Evolutionary conservation across 78 protist species (phyloP).

Genomic region (Chrysochromulina tobinii): DNA sequence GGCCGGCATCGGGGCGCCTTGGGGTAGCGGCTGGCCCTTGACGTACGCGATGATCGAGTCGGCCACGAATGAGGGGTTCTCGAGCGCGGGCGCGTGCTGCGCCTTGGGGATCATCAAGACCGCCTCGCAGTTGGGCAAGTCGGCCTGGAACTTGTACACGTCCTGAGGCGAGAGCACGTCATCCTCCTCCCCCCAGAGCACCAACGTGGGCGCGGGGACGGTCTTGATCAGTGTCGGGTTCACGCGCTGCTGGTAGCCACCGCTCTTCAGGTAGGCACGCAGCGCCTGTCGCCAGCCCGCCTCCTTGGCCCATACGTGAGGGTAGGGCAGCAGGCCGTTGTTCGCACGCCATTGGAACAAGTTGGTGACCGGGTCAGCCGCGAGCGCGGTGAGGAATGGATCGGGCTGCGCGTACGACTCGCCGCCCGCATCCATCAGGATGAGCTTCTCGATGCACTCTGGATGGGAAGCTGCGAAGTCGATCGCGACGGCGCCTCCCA

Average conservation of each 20-base stretch:
- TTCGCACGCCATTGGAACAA: slow-evolving; percentile 4
- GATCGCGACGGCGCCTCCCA: slow-evolving; percentile 11
- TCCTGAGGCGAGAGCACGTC: not conserved
- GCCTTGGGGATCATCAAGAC: not conserved
- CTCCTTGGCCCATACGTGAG: not conserved
- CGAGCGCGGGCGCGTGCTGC: slow-evolving; percentile 9
- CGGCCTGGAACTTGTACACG: not conserved
- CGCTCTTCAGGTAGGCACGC: not conserved
- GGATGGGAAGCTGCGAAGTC: not conserved
- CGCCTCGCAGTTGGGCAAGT: too few species aligned
- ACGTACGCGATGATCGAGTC: not conserved
- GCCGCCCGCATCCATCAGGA: slow-evolving; percentile 7
- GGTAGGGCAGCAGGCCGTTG: not conserved
- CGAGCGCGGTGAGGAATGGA: not conserved
- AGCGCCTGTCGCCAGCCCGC: not conserved
- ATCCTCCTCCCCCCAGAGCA: slow-evolving; percentile 16
- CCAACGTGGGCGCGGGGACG: not conserved
- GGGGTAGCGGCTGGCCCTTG: too few species aligned
- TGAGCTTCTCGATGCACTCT: not conserved
- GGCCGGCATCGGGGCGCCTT: too few species aligned
- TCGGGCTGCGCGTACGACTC: slow-evolving; percentile 9
- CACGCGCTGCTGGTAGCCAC: not conserved
- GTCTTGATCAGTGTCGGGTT: not conserved
- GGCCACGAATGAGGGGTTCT: not conserved
- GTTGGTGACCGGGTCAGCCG: not conserved